These are phyloP conservation scores for Populus tomentosa DNA, from an alignment of 441 rosid species.

Conservation along the genomic window DNA sequence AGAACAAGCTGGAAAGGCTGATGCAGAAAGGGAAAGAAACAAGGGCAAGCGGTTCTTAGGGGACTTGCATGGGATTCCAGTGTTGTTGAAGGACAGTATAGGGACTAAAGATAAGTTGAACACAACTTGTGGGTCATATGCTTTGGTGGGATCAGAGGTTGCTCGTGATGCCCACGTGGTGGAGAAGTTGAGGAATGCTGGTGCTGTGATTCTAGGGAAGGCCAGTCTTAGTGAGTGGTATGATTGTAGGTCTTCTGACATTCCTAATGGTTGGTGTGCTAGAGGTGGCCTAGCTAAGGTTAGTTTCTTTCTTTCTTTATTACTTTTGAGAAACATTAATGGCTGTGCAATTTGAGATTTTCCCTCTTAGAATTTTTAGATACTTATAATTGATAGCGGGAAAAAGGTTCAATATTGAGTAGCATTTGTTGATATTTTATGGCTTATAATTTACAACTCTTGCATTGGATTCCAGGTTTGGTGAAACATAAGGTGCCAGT, in stretches of 20 bases:
- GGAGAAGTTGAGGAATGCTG: slow-evolving; percentile 46
- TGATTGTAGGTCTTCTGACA: slow-evolving; percentile 16
- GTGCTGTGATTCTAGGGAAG: slow-evolving; percentile 73
- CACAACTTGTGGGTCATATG: slow-evolving; percentile 71
- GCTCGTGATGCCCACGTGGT: slow-evolving; percentile 65
- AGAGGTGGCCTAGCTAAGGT: slow-evolving; percentile 72
- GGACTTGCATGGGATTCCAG: slow-evolving; percentile 19
- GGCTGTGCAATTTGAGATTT: neutral
- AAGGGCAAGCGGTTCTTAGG: slow-evolving; percentile 6
- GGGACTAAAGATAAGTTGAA: slow-evolving; percentile 20
- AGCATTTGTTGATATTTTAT: neutral
- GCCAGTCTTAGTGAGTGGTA: slow-evolving; percentile 75
- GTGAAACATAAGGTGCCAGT: neutral
- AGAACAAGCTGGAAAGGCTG: slow-evolving; percentile 31
- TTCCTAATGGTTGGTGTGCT: slow-evolving; percentile 43
- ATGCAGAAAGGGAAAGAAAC: slow-evolving; percentile 15
- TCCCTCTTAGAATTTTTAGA: neutral
- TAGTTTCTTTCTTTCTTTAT: neutral
- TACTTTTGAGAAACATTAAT: neutral
- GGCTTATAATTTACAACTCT: neutral
- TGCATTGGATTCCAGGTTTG: neutral
- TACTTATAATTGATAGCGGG: neutral
- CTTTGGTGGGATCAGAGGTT: slow-evolving; percentile 56
- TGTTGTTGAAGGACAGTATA: slow-evolving; percentile 14
- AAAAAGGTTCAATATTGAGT: neutral